Base-by-base conservation (phyloP, 116 monocot species). In the Zostera marina region DNA sequence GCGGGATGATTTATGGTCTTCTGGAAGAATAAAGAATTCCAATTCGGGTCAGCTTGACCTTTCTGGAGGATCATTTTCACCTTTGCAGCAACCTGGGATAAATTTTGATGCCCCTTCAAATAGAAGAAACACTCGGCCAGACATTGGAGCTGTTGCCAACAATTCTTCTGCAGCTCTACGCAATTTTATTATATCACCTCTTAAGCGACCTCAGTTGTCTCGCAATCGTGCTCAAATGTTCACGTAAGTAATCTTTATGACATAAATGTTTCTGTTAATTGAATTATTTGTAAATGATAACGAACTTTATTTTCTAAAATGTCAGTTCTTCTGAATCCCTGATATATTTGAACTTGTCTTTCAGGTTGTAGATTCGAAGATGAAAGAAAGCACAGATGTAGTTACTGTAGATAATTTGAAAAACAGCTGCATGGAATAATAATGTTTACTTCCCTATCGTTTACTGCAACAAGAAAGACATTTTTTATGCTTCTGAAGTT, bases 151-250 rank as follows among this genome's bases (percentile, higher is more conserved):
- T 23, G 72, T 73, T 44, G 64, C 58, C 54, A 71, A 72, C 69
- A 99, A 91, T 66, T 81, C 99, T 12, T 68, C 91, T 58, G 74
- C 79, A 3, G 81, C 99, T 52, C 71, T 99, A 48, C 78, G 87
- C 5, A 81, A 91, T 76, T 81, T 98, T 67, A 81, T 99, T 32
- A 75, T 91, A 39, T 87, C 99, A 39, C 99, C 99, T 0, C 73
- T 91, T 73, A 91, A 91, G 63, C 71, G 83, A 41, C 81, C 99
- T 60, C 90, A 87, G 58, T 68, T 87, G 26, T 91, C 86, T 11
- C 99, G 91, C 21, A 71, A 46, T 45, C 81, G 79, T 5, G 74
- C 71, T 48, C 81, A 83, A 22, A 44, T 91, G 69, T 99, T 99
- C 81, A 86, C 83, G 87, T 99, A 83, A 75, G 49, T 8, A 42